Base-by-base conservation (phyloP, 345 rosid genomes). In the Lagerstroemia speciosa region DNA sequence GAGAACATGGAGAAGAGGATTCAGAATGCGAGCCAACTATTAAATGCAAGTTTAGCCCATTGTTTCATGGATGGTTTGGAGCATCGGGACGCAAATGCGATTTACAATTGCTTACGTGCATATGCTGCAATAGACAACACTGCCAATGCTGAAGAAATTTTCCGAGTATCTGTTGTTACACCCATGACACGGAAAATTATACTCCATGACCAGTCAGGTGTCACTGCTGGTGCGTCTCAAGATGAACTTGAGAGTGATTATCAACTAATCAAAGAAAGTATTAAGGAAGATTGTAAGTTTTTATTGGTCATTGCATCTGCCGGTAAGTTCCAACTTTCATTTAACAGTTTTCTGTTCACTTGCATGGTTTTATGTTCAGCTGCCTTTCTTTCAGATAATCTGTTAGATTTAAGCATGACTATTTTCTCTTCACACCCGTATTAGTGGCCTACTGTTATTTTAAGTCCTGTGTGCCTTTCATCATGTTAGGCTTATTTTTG, bases 1-100 rank as follows among this genome's bases (percentile, higher is more conserved):
- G 85, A 86, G 79, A 95, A 92, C 83, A 88, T 95, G 89, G 97
- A 95, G 82, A 95, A 92, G 90, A 92, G 96, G 78, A 88, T 88
- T 78, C 91, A 83, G 78, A 87, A 87, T 79, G 96, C 98, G 58
- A 88, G 94, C 81, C 75, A 78, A 71, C 77, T 90, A 53, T 77
- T 95, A 68, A 93, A 92, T 88, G 96, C 97, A 68, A 90, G 97
- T 79, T 87, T 95, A 74, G 97, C 97, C 33, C 93, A 88, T 76
- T 95, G 99, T 86, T 95, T 95, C 72, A 78, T 85, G 67, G 93
- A 90, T 78, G 99, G 99, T 40, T 79, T 95, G 70, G 92, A 89
- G 73, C 87, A 90, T 69, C 83, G 75, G 36, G 97, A 95, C 79
- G 93, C 83, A 74, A 87, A 80, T 78, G 98, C 88, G 75, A 87